Evolutionary conservation across 371 early-diverging fungal genomes (phyloP), one percentile per base, ranked within the genome.

Genomic region (Nosema bombycis): DNA sequence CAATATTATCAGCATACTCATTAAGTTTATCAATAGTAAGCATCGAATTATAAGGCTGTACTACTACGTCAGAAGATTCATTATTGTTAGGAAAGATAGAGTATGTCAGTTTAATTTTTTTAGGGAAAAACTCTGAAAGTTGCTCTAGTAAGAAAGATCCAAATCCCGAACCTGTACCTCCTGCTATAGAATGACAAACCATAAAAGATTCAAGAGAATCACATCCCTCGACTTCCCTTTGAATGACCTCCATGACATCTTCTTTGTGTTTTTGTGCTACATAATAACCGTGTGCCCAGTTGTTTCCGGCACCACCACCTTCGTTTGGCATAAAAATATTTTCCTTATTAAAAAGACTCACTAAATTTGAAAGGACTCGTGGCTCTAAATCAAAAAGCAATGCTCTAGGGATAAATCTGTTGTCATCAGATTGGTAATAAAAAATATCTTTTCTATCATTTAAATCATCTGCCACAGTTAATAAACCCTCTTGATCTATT

Each of bases 11-110:
- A 12, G 95, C 94, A 85, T 92, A 91, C 78, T 90, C 87, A 0
- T 91, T 91, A 76, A 98, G 84, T 62, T 96, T 85, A 85, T 94
- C 93, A 74, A 98, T 86, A 34, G 93, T 90, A 60, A 99, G 87
- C 85, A 99, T 88, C 30, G 95, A 93, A 88, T 99, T 99, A 84
- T 99, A 99, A 3, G 99, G 99, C 84, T 98, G 98, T 24, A 99
- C 98, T 21, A 99, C 97, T 23, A 96, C 95, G 85, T 99, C 99
- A 21, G 92, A 91, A 58, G 92, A 90, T 79, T 94, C 94, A 69
- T 93, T 91, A 78, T 91, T 92, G 85, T 96, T 97, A 1, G 99
- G 99, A 81, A 99, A 96, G n/a, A 99, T 96, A 0, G 96, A 95
- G 81, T 95, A 97, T 0, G 96, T 95, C 80, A 94, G 94, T 69